Evolutionary conservation across 2,329 filamentous ascomycete genomes (phyloP), one percentile per base, ranked within the genome.

Genomic region (Botryotinia globosa): DNA sequence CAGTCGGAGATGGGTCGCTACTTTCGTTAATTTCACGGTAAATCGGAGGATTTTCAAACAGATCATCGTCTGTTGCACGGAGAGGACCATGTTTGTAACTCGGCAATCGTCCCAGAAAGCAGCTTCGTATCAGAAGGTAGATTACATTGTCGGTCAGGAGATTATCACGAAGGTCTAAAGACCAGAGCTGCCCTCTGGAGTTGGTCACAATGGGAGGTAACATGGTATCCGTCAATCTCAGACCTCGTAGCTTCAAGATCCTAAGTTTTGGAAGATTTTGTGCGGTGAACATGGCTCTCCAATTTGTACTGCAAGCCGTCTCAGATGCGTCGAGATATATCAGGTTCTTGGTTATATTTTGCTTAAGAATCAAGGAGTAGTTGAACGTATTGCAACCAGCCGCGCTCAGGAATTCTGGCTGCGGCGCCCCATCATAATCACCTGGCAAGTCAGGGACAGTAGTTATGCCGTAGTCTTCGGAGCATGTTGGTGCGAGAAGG

Each of bases 81-180:
- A 67, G 18, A 4, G 48, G 48, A 29, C 65, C 65, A 42, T 56
- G 20, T 25, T 56, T 32, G 16, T 42, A 37, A n/a, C 25, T 12
- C 37, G 70, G 70, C 5, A 72, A 56, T n/a, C 63, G 56, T 6
- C 10, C 32, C 4, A 59, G 25, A 14, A 72, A 72, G 20, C 70
- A 61, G 74, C 81, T 83, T 29, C 76, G 74, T 9, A 78, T 61
- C 9, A 79, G 74, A 4, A 66, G 54, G 12, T 81, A 77, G 18
- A 88, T 76, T 5, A 81, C 76, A 3, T 54, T 76, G 76, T 90
- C 87, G 0, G 84, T 85, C 16, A 90, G 77, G 18, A 82, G 83
- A 75, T 90, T 91, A 9, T 83, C 70, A 54, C 83, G 82, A 0
- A 90, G 67, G 74, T 90, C 87, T 7, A 90, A 77, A 75, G 88